These are phyloP conservation scores for Coelastrella sp. DNA, from an alignment of 139 green algal genomes.

Conservation along the genomic window DNA sequence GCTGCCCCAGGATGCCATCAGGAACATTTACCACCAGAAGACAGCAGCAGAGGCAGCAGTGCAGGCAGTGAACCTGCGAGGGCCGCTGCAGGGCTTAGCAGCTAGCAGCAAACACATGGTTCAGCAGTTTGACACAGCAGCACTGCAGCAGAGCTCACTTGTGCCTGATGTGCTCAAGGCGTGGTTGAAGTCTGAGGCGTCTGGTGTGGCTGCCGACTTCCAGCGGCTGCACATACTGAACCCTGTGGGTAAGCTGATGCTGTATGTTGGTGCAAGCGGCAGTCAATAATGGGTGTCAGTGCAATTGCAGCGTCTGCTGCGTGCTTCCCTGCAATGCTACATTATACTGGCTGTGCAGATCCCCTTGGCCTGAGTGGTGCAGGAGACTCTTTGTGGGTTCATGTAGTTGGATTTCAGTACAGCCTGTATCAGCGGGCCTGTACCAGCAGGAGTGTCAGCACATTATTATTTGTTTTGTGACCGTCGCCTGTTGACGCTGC, in stretches of 20 bases:
- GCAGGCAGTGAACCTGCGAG: neutral
- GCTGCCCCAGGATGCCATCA: constrained; percentile 51
- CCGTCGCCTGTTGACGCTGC: too few relatives aligned
- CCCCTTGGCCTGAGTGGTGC: too few relatives aligned
- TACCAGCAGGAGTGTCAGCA: too few relatives aligned
- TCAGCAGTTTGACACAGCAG: neutral
- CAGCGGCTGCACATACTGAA: constrained; percentile 47
- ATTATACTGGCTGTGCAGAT: too few relatives aligned
- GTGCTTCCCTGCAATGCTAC: too few relatives aligned
- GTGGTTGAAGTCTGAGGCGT: constrained; percentile 12
- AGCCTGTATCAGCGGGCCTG: too few relatives aligned
- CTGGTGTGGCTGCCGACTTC: neutral
- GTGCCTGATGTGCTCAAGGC: constrained; percentile 45
- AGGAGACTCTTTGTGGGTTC: too few relatives aligned
- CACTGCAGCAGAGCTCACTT: neutral
- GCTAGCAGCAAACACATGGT: constrained; percentile 24
- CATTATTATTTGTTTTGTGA: too few relatives aligned
- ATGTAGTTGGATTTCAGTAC: too few relatives aligned
- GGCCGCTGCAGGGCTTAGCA: neutral
- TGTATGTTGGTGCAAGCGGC: constrained; percentile 20
- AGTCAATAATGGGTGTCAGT: neutral
- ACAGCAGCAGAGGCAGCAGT: constrained; percentile 15
- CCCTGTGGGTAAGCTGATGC: constrained; percentile 45
- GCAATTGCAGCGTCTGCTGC: too few relatives aligned
- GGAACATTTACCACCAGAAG: constrained; percentile 47